phyloP scores from a whole-genome alignment of 441 rosid genomes.

The Mallotus repandus region DNA sequence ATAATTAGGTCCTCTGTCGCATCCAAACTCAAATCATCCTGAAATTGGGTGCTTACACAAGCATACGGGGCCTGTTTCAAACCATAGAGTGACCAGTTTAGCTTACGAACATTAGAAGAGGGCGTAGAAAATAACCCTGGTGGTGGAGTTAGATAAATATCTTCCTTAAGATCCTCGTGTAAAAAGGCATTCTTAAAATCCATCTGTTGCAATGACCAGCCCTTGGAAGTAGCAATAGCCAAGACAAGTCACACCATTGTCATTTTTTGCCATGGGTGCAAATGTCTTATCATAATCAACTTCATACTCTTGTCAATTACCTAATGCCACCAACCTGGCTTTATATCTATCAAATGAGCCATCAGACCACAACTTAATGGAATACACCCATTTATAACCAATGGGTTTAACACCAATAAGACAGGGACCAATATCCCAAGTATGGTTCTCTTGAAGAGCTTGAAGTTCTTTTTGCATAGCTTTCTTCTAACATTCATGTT shows the following conservation, averaged over 20 bases:
- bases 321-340: background rate
- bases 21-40: too few species aligned
- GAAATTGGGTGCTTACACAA: too few species aligned
- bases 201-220: background rate
- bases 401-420: background rate
- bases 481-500: slow-evolving; percentile 5
- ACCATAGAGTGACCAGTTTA: too few species aligned
- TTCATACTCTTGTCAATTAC: too few species aligned
- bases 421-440: background rate
- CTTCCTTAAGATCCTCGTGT: too few species aligned
- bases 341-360: background rate
- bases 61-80: too few species aligned
- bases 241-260: background rate
- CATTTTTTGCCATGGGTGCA: too few species aligned
- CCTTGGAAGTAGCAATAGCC: background rate
- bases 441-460: background rate
- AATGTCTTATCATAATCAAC: too few species aligned
- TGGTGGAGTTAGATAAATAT: too few species aligned
- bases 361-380: background rate
- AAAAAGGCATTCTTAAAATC: background rate
- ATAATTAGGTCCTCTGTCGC: too few species aligned
- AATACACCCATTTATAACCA: slow-evolving; percentile 6
- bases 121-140: too few species aligned
- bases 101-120: too few species aligned
- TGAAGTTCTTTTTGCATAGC: slow-evolving; percentile 2